Evolutionary conservation across 352 stramenopile species (phyloP), one percentile per base, ranked within the genome.

Genomic region (Phytophthora sansomeana): DNA sequence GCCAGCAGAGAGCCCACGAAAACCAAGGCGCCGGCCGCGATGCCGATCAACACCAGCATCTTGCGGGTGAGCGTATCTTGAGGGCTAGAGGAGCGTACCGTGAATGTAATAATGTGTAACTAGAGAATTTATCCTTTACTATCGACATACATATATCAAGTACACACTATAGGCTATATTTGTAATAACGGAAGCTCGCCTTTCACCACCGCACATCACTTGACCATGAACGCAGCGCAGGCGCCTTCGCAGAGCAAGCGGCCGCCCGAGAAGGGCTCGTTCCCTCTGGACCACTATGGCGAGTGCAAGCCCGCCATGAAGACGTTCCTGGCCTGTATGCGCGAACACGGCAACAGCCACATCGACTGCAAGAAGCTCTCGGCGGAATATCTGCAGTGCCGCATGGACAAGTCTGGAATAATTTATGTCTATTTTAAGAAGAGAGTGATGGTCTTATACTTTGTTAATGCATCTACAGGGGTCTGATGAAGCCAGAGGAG

Each of bases 311-410:
- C 84, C 3, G 76, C 78, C 9, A 97, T 96, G 88, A 87, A 94
- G 85, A 68, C 81, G 14, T 97, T 97, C 64, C 72, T 97, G n/a
- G 64, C 47, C 17, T 97, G 91, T 73, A 84, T 97, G 63, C 86
- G 87, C 29, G 76, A 92, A 54, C 74, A 97, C 53, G 63, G 86
- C 19, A 88, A 81, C 63, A 91, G 77, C 51, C 91, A 97, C 77
- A 95, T 97, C 59, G 83, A 95, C 38, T 97, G 91, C 88, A 96
- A 97, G 75, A 77, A 90, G 57, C 72, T 97, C 30, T 95, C 90
- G 48, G 92, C 93, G 69, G 61, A 74, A 9, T 97, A 97, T 33
- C 72, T 97, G 16, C 68, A 94, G 63, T 97, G 91, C 75, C 87
- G 91, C 54, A 97, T 97, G 83, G 83, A 97, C 33, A 95, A 91